Percentiles rank a stretch among this genome's conserved stretches.
Conservation (phyloP, 768 basidiomycete species). For the Termitomyces sp. region DNA sequence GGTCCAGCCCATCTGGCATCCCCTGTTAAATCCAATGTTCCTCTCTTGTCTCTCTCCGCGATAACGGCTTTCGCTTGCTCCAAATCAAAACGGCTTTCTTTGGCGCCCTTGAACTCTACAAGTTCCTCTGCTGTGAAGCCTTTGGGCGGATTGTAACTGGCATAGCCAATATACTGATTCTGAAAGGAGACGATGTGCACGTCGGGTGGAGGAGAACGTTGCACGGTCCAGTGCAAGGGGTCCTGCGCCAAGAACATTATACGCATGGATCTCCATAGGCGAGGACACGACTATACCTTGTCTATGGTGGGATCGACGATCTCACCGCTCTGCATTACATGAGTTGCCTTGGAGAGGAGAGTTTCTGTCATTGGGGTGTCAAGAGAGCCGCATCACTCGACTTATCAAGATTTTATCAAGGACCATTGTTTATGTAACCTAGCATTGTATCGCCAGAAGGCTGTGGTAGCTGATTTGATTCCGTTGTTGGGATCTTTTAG, state of each 20-base stretch:
- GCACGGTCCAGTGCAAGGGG: neutral
- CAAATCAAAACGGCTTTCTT: neutral
- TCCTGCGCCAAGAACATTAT: neutral
- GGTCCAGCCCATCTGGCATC: neutral
- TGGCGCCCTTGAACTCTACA: neutral
- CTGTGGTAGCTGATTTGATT: neutral
- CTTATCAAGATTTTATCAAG: neutral
- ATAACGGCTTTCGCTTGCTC: neutral
- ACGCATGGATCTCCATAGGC: neutral
- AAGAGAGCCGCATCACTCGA: neutral
- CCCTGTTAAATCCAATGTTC: neutral
- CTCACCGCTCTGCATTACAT: neutral
- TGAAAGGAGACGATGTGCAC: slow-evolving; percentile 3
- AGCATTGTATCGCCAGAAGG: too few species aligned
- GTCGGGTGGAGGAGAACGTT: neutral
- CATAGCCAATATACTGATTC: neutral
- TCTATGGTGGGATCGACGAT: neutral
- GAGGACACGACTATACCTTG: neutral
- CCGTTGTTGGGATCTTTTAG: too few species aligned
- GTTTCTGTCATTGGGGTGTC: neutral
- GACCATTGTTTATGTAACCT: neutral
- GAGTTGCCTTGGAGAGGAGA: neutral
- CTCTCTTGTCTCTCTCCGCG: neutral
- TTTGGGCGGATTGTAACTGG: slow-evolving; percentile 1
- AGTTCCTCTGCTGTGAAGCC: slow-evolving; percentile 4